Conservation (phyloP, 2,329 filamentous ascomycete genomes). For the Ilyonectria sp. region DNA sequence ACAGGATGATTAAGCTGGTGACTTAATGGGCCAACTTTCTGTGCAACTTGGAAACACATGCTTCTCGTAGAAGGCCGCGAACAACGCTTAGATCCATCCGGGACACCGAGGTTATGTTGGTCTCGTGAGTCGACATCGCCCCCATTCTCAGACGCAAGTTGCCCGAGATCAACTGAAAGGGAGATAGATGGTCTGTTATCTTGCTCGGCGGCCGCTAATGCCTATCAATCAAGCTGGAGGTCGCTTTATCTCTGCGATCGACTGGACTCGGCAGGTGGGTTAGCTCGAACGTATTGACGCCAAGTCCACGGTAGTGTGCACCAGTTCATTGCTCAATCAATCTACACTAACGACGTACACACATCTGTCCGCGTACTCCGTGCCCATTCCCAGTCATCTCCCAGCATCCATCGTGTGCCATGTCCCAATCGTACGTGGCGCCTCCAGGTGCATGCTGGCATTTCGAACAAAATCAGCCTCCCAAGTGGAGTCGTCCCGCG, state of each 20-base stretch:
- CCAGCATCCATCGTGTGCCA: slow-evolving; percentile 29
- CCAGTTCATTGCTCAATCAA: background rate
- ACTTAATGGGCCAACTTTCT: background rate
- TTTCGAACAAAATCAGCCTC: slow-evolving; percentile 41
- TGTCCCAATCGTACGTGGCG: slow-evolving; percentile 42
- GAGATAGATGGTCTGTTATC: slow-evolving; percentile 18
- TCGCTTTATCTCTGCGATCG: slow-evolving; percentile 6
- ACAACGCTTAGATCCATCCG: background rate
- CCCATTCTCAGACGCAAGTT: background rate
- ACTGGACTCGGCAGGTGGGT: background rate
- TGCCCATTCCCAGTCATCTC: slow-evolving; percentile 2
- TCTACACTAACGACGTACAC: background rate
- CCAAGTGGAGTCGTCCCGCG: slow-evolving; percentile 37
- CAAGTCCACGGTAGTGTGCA: background rate
- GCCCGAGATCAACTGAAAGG: background rate
- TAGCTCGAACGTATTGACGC: background rate
- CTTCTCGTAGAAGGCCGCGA: background rate
- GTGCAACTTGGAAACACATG: background rate
- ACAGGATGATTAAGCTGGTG: background rate
- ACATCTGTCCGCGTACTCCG: slow-evolving; percentile 1
- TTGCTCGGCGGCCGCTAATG: slow-evolving; percentile 22
- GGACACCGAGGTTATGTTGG: background rate
- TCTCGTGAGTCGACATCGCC: slow-evolving; percentile 5
- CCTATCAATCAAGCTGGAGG: slow-evolving; percentile 12
- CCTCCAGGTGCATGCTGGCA: slow-evolving; percentile 35